Evolutionary conservation across 2,329 filamentous ascomycete species (phyloP), one percentile per base, ranked within the genome.

Genomic region (Aspergillus sp.): DNA sequence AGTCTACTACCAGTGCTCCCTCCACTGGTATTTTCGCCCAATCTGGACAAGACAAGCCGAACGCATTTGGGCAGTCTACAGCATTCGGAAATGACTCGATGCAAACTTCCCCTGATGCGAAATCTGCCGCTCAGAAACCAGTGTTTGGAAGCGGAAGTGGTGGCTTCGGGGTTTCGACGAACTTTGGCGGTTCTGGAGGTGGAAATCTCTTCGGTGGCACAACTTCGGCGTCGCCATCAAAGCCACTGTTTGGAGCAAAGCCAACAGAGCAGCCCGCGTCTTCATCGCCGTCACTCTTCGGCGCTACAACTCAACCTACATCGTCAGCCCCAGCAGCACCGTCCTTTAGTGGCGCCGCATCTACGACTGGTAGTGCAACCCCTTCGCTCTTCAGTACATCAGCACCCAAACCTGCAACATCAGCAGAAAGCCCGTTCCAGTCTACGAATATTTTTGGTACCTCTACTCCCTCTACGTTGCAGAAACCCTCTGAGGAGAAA

Each of bases 71-170:
- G 11, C 67, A 72, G 51, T 67, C 70, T 9, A 59, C 62, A 33
- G 58, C 63, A 17, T 57, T 64, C 41, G 55, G 63, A 8, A 51
- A 40, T 27, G 70, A 73, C 42, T 65, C 68, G 9, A 73, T 73
- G 70, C 70, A 73, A 48, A 73, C 68, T 17, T 73, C 71, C 5
- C 70, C 71, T 5, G 70, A 73, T 34, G 62, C 64, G 3, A 70
- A 69, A 49, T 57, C 57, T 33, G 60, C 47, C 30, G 56, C 58
- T 44, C 54, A 61, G 22, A 68, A 67, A 47, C 42, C 64, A 20
- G 58, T 66, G 2, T 71, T 71, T 34, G 65, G 65, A 39, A 57
- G 61, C 17, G 62, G 61, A 34, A 45, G 62, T 27, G 51, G 58
- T 34, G 55, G 58, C 20, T 71, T 70, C 42, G 61, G 59, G 34